Evolutionary conservation across 2,329 filamentous ascomycete species (phyloP), one percentile per base, ranked within the genome.

Genomic region (Nectriaceae sp.): DNA sequence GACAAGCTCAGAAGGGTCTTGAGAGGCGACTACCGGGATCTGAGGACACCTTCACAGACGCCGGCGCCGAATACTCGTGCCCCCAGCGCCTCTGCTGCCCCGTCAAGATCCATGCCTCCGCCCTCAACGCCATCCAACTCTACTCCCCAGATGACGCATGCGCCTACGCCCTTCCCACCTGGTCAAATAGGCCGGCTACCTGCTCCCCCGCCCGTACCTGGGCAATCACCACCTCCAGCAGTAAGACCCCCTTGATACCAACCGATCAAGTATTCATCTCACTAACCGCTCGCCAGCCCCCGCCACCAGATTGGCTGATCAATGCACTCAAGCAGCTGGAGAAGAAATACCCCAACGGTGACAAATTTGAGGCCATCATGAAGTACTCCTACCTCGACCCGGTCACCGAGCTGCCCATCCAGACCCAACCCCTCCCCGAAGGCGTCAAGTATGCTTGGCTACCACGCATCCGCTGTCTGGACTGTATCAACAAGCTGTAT

Each of bases 401-500:
- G 11, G 76, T 81, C 41, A 92, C 88, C 3, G 83, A 87, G 52
- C 72, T 80, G 18, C 82, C 85, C 19, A 78, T 88, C 42, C 75
- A 84, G 29, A 77, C 75, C 31, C 75, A 79, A 38, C 74, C 77
- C 15, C 72, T 79, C 8, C 85, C 80, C 45, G 75, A 78, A 52
- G 82, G 87, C 53, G 75, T 90, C 52, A 89, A 87, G 62, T 90
- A 87, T 59, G 88, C 89, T 71, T 97, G 88, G 70, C 77, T 96
- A 42, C 94, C 94, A 8, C 81, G 94, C 42, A 97, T 99, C 55
- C 82, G 90, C 49, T 99, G 94, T 68, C 83, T 87, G 40, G 94
- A 99, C 68, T 97, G 94, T 66, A 90, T 90, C 0, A 90, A 90
- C 22, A 97, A 97, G 70, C 76, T 96, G 11, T 99, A 99, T 70